Conservation (phyloP, 2,329 filamentous ascomycete genomes). For the Tolypocladium album region DNA sequence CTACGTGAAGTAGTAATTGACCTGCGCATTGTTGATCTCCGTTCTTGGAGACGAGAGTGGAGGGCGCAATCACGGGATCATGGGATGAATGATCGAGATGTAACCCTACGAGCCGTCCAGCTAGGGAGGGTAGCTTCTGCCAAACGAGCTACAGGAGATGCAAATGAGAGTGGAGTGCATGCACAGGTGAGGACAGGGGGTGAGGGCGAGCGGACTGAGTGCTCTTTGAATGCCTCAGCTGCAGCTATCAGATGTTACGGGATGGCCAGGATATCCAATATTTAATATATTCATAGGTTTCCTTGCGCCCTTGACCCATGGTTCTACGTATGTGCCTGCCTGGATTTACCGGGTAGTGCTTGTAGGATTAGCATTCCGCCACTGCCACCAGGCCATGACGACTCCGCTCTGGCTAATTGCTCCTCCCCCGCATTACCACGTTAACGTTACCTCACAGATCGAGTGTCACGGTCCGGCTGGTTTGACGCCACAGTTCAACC, state of each 20-base stretch:
- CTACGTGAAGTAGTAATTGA: neutral
- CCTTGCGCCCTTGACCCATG: neutral
- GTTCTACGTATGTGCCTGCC: neutral
- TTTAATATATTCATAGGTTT: neutral
- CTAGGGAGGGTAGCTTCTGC: neutral
- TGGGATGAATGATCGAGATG: neutral
- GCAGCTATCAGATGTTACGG: neutral
- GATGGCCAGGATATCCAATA: neutral
- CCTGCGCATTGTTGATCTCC: neutral
- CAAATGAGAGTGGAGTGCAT: neutral
- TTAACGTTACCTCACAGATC: neutral
- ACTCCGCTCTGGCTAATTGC: neutral
- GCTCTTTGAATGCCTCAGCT: neutral
- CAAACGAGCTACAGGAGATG: neutral
- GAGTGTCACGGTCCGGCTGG: neutral
- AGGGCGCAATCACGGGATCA: neutral
- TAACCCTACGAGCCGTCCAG: neutral
- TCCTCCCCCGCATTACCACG: neutral
- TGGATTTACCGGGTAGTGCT: neutral
- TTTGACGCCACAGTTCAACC: neutral
- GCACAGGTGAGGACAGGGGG: neutral
- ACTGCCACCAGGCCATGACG: neutral
- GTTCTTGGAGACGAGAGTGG: neutral
- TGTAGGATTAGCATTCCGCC: neutral
- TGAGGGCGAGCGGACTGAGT: neutral